These are phyloP conservation scores for Tarenaya hassleriana DNA, from an alignment of 345 rosid genomes.

Conservation along the genomic window DNA sequence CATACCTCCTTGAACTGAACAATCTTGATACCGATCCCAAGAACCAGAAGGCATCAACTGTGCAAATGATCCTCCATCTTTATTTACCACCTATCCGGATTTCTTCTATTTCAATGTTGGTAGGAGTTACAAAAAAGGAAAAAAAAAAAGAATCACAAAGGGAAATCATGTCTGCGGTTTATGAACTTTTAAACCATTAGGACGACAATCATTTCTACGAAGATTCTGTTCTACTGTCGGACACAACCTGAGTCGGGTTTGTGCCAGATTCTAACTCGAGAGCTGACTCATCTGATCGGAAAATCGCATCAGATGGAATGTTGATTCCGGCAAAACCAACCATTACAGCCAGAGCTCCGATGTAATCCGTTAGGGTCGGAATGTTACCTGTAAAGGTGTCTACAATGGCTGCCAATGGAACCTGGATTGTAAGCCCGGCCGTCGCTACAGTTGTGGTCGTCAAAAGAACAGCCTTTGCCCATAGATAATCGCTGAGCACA, in stretches of 20 bases:
- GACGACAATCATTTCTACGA: not conserved
- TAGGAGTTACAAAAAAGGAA: too few species aligned
- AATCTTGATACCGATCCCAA: too few species aligned
- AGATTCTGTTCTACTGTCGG: conserved; percentile 10
- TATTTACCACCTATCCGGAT: too few species aligned
- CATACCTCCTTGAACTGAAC: too few species aligned
- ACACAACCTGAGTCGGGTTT: conserved; percentile 21
- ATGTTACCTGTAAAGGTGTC: conserved; percentile 68
- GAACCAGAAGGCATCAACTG: too few species aligned
- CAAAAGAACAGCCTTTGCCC: conserved; percentile 91
- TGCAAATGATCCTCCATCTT: too few species aligned
- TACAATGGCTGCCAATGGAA: conserved; percentile 85
- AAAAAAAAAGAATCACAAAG: not conserved
- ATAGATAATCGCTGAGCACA: conserved; percentile 84
- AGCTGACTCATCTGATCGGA: conserved; percentile 38
- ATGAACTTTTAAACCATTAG: not conserved
- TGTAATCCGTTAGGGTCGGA: conserved; percentile 57
- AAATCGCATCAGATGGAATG: conserved; percentile 48
- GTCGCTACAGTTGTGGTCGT: conserved; percentile 93
- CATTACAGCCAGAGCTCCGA: conserved; percentile 87
- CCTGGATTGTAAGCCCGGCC: conserved; percentile 92
- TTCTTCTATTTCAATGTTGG: too few species aligned
- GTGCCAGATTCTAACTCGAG: conserved; percentile 35
- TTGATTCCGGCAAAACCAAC: conserved; percentile 87
- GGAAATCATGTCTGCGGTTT: not conserved